These are phyloP conservation scores for Erythrobasidium yunnanense DNA, from an alignment of 768 basidiomycete species.

Conservation along the genomic window DNA sequence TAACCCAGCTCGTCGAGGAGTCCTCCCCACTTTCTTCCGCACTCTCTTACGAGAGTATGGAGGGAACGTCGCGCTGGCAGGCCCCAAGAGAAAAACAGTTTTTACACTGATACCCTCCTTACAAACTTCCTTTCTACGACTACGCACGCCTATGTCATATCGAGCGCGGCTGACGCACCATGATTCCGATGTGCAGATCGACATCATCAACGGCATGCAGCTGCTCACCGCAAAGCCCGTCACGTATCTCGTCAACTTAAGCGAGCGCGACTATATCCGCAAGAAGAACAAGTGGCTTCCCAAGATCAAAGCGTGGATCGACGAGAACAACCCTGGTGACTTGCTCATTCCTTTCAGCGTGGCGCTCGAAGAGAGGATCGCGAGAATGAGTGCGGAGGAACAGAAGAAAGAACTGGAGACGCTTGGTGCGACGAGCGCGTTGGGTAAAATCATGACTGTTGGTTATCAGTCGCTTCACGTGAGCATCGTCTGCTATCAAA, in stretches of 20 bases:
- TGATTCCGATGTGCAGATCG: conserved; percentile 51
- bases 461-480: conserved; percentile 81
- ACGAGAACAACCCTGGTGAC: conserved; percentile 90
- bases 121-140: background rate
- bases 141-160: background rate
- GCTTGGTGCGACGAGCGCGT: conserved; percentile 52
- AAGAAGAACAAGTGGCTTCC: conserved; percentile 94
- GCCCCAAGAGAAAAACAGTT: conserved; percentile 52
- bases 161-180: conserved; percentile 4
- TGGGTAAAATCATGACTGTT: conserved; percentile 89
- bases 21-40: conserved; percentile 38
- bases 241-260: conserved; percentile 93
- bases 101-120: background rate
- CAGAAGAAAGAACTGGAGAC: conserved; percentile 62
- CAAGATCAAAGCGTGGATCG: conserved; percentile 61
- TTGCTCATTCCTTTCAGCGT: conserved; percentile 94
- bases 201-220: conserved; percentile 74
- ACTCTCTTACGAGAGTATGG: no score
- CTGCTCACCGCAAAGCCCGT: conserved; percentile 94
- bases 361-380: conserved; percentile 81
- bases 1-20: conserved; percentile 91
- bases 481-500: conserved; percentile 36
- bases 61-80: conserved; percentile 47
- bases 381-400: conserved; percentile 49
- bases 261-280: conserved; percentile 82